phyloP scores from a whole-genome alignment of 345 rosid species.

The Euphorbia pulcherrima region DNA sequence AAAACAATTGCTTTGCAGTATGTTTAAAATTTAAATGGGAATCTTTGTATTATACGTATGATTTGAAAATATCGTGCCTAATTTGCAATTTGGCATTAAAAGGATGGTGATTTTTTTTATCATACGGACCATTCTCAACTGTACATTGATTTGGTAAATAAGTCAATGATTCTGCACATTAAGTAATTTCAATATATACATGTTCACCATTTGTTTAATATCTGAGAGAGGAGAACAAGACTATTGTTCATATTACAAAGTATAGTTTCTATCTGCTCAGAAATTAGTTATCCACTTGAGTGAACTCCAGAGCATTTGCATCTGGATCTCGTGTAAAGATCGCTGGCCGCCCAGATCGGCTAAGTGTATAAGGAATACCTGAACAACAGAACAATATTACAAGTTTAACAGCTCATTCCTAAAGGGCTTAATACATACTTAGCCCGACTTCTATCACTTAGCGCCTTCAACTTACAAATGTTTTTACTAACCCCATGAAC shows the following conservation, averaged over 20 bases:
- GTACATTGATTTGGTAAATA: background rate
- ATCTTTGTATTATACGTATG: too few relatives aligned
- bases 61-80: too few relatives aligned
- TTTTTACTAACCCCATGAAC: too few relatives aligned
- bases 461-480: too few relatives aligned
- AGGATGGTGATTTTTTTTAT: background rate
- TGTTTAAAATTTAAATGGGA: too few relatives aligned
- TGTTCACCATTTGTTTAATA: background rate
- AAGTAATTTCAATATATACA: background rate
- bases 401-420: background rate
- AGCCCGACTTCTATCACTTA: too few relatives aligned
- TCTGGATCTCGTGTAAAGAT: conserved; percentile 89
- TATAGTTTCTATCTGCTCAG: background rate
- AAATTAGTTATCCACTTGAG: conserved; percentile 51
- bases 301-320: conserved; percentile 87
- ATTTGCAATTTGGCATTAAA: too few relatives aligned
- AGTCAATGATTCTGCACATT: background rate
- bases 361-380: conserved; percentile 77
- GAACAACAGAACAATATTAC: conserved; percentile 15
- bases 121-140: background rate
- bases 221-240: background rate
- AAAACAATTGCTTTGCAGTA: background rate
- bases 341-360: conserved; percentile 88
- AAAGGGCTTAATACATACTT: too few relatives aligned
- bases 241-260: background rate